Evolutionary conservation across 352 stramenopile species (phyloP).

Genomic region (Globisporangium rhizosaccharum): DNA sequence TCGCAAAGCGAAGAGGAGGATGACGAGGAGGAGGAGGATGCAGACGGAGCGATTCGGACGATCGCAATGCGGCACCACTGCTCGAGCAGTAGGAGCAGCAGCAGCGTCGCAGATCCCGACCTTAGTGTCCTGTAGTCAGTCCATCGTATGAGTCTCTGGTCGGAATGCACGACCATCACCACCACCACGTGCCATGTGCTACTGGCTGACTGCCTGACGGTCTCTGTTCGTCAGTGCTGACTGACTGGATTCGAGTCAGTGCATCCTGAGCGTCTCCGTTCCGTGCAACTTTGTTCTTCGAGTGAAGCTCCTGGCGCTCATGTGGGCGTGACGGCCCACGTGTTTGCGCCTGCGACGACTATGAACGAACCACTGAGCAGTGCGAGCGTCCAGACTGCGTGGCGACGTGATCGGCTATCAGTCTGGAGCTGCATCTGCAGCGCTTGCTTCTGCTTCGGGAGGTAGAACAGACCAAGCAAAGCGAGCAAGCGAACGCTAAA

Average conservation of each 20-base stretch:
- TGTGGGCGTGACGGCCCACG: slow-evolving; percentile 2
- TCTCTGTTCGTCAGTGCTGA: too few relatives aligned
- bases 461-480: slow-evolving; percentile 29
- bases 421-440: slow-evolving; percentile 18
- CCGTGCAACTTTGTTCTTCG: too few relatives aligned
- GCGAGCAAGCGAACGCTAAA: slow-evolving; percentile 37
- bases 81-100: neutral
- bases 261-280: too few relatives aligned
- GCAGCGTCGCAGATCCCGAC: neutral
- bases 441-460: slow-evolving; percentile 43
- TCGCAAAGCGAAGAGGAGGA: neutral
- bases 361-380: slow-evolving; percentile 1
- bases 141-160: neutral
- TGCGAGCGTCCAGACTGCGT: neutral
- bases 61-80: neutral
- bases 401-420: neutral
- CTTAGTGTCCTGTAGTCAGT: neutral
- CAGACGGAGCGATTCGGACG: neutral
- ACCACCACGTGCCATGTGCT: neutral
- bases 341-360: slow-evolving; percentile 6
- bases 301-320: too few relatives aligned
- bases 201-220: neutral
- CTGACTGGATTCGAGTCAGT: too few relatives aligned
- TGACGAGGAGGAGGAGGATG: neutral
- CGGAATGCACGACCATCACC: neutral